Conservation (phyloP, 495 filamentous ascomycete species). For the Aspergillus ellipticus region DNA sequence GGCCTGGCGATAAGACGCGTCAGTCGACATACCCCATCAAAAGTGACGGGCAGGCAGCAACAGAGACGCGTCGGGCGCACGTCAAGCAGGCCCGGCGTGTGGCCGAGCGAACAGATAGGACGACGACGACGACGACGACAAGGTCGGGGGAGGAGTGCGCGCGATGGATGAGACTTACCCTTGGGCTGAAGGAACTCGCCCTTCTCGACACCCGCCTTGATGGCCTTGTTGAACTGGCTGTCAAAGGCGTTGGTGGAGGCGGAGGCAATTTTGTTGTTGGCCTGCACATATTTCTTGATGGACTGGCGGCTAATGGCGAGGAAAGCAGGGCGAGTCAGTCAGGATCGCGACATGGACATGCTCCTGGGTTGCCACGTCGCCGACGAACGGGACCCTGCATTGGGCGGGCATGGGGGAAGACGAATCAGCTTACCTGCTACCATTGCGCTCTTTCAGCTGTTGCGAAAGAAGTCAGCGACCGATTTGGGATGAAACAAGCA, state of each 20-base stretch:
- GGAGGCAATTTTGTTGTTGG: constrained; percentile 83
- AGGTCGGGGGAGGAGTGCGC: background rate
- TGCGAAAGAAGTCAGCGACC: constrained; percentile 34
- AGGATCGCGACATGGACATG: constrained; percentile 9
- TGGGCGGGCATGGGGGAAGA: constrained; percentile 13
- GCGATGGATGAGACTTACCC: constrained; percentile 57
- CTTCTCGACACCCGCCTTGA: constrained; percentile 85
- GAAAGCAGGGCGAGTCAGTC: constrained; percentile 11
- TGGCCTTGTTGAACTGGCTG: constrained; percentile 86
- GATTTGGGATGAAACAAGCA: constrained; percentile 12
- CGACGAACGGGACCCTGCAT: constrained; percentile 10
- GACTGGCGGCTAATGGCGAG: constrained; percentile 69
- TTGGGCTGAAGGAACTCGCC: constrained; percentile 90
- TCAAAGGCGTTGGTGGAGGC: constrained; percentile 74
- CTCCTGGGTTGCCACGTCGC: constrained; percentile 18
- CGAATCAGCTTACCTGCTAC: constrained; percentile 53
- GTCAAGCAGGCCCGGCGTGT: background rate
- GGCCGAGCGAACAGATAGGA: background rate
- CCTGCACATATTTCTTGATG: constrained; percentile 96
- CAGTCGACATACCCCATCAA: constrained; percentile 24
- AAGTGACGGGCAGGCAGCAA: too few relatives aligned
- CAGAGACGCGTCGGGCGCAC: too few relatives aligned
- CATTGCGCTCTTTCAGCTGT: constrained; percentile 64
- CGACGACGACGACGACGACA: background rate
- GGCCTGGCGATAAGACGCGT: constrained; percentile 53